These are phyloP conservation scores for Starmerella bombicola DNA, from an alignment of 805 yeast genomes.

Conservation along the genomic window DNA sequence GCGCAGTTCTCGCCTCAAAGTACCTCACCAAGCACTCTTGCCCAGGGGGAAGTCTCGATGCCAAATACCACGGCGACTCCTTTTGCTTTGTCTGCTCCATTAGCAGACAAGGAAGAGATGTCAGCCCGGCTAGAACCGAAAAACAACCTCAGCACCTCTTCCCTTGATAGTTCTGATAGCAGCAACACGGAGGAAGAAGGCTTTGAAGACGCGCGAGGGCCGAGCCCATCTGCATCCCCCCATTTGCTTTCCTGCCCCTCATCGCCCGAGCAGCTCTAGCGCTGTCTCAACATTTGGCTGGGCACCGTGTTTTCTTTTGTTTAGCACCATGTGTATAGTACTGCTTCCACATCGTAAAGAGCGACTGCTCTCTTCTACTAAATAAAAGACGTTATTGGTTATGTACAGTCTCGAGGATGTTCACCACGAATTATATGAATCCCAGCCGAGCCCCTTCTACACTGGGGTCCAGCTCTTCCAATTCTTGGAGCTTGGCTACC, in stretches of 20 bases:
- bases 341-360: too few species aligned
- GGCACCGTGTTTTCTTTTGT: neutral
- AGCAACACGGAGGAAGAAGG: constrained; percentile 16
- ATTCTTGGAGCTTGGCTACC: constrained; percentile 17
- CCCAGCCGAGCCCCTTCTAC: constrained; percentile 15
- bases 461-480: constrained; percentile 17
- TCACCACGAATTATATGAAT: constrained; percentile 2
- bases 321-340: too few species aligned
- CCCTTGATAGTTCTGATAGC: constrained; percentile 2
- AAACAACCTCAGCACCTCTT: neutral
- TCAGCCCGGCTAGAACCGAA: too few species aligned
- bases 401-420: too few species aligned
- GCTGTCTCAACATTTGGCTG: neutral
- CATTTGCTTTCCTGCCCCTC: constrained; percentile 23
- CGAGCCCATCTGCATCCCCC: constrained; percentile 19
- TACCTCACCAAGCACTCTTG: too few species aligned
- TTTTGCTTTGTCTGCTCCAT: too few species aligned
- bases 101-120: too few species aligned
- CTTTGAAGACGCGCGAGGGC: constrained; percentile 19
- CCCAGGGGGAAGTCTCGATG: too few species aligned
- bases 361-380: too few species aligned
- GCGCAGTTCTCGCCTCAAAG: too few species aligned
- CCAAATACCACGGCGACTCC: too few species aligned
- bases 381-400: too few species aligned
- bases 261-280: constrained; percentile 21